Percentiles rank a stretch among this genome's conserved stretches.
Conservation (phyloP, 2,329 filamentous ascomycete species). For the Fusarium humuli region DNA sequence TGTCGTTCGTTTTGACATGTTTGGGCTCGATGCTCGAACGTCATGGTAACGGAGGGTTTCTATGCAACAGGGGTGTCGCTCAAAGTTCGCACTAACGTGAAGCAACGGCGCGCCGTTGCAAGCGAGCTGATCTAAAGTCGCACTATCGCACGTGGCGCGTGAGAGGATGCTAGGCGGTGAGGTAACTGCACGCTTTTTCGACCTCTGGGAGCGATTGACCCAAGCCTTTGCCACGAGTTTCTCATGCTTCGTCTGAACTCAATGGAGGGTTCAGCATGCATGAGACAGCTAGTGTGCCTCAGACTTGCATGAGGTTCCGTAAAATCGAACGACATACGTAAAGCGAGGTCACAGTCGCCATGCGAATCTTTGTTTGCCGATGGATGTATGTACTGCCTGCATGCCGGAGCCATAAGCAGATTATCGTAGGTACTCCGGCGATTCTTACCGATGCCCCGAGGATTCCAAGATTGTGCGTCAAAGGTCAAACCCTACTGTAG, state of each 20-base stretch:
- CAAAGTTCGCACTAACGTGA: conserved; percentile 23
- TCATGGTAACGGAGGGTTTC: conserved; percentile 29
- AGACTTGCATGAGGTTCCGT: conserved; percentile 25
- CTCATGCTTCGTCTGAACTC: conserved; percentile 22
- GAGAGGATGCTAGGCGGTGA: conserved; percentile 19
- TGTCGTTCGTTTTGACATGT: conserved; percentile 17
- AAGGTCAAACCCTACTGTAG: conserved; percentile 22
- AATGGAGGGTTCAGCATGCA: conserved; percentile 11
- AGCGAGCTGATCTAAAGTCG: conserved; percentile 25
- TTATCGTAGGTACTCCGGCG: conserved; percentile 11
- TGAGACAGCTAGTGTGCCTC: conserved; percentile 12
- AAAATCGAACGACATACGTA: conserved; percentile 15
- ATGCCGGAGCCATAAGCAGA: conserved; percentile 7
- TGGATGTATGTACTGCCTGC: neutral
- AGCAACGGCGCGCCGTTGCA: conserved; percentile 29
- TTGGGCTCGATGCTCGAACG: conserved; percentile 16
- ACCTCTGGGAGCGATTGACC: conserved; percentile 4
- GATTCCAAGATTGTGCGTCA: conserved; percentile 4
- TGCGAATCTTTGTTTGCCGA: conserved; percentile 23
- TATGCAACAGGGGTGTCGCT: conserved; percentile 21
- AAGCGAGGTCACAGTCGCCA: neutral
- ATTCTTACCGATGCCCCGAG: conserved; percentile 13
- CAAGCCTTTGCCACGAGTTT: conserved; percentile 12
- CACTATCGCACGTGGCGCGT: conserved; percentile 34
- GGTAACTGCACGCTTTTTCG: conserved; percentile 6